Conservation (phyloP, 73 alveolate genomes). For the Paramecium caudatum region DNA sequence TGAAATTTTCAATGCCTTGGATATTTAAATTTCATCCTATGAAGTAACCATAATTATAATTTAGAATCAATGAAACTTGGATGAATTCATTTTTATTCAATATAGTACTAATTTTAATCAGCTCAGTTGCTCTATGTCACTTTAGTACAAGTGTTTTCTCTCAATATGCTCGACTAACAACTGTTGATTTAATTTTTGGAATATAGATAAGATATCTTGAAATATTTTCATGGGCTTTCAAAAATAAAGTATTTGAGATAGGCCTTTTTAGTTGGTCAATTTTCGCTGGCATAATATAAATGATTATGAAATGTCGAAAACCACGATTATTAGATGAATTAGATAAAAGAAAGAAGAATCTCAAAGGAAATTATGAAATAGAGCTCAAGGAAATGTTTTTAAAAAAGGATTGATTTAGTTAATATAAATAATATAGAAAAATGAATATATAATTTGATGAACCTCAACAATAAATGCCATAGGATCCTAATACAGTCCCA, state of each 20-base stretch:
- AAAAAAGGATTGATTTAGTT: too few species aligned
- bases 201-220: constrained; percentile 78
- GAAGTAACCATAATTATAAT: constrained; percentile 66
- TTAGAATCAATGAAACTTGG: constrained; percentile 87
- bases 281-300: constrained; percentile 48
- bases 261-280: constrained; percentile 65
- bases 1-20: constrained; percentile 84
- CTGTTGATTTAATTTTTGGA: constrained; percentile 80
- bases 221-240: constrained; percentile 81
- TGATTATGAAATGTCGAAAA: constrained; percentile 40
- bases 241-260: constrained; percentile 75
- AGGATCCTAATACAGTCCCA: background rate
- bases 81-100: constrained; percentile 86
- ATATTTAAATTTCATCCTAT: constrained; percentile 85
- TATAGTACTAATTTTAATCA: constrained; percentile 77
- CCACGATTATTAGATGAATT: constrained; percentile 39
- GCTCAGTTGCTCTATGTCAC: constrained; percentile 83
- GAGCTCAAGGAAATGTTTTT: constrained; percentile 71
- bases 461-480: background rate
- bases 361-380: constrained; percentile 61
- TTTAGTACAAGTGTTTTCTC: constrained; percentile 77
- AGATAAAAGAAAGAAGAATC: constrained; percentile 51
- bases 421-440: constrained; percentile 9
- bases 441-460: background rate
- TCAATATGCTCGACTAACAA: constrained; percentile 79